phyloP scores from a whole-genome alignment of 306 rosid genomes.

The Aeschynomene evenia region DNA sequence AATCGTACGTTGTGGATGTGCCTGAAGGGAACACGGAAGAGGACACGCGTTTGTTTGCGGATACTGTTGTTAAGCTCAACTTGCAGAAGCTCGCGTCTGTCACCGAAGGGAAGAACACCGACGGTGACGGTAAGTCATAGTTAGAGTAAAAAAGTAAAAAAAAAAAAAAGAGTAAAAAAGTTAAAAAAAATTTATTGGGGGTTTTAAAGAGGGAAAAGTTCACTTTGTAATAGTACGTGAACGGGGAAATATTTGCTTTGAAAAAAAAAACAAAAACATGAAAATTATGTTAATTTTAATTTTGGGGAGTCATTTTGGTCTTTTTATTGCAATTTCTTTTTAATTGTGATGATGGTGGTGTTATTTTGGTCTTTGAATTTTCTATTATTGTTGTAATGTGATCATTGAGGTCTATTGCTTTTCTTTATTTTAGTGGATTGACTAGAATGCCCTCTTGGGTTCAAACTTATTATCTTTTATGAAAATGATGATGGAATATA shows the following conservation, averaged over 20 bases:
- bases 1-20: constrained; percentile 74
- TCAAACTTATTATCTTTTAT: not conserved
- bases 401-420: not conserved
- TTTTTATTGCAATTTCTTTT: not conserved
- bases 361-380: not conserved
- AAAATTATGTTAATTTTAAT: not conserved
- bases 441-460: not conserved
- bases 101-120: constrained; percentile 50
- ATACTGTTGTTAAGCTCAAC: constrained; percentile 73
- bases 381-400: not conserved
- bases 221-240: not conserved
- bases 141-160: not conserved
- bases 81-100: constrained; percentile 83
- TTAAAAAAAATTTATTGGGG: too few species aligned
- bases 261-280: too few species aligned
- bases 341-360: not conserved
- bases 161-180: not conserved
- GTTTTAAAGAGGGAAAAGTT: not conserved
- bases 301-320: not conserved
- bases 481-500: too few species aligned
- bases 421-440: not conserved
- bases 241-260: not conserved
- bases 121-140: constrained; percentile 47
- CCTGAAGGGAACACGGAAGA: constrained; percentile 91
- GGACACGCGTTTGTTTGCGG: constrained; percentile 78